A percentile compares a stretch with the other conserved stretches of the same genome.
phyloP scores from a whole-genome alignment of 1,139 yeast species.

The Saccharomycopsis hybrid region DNA sequence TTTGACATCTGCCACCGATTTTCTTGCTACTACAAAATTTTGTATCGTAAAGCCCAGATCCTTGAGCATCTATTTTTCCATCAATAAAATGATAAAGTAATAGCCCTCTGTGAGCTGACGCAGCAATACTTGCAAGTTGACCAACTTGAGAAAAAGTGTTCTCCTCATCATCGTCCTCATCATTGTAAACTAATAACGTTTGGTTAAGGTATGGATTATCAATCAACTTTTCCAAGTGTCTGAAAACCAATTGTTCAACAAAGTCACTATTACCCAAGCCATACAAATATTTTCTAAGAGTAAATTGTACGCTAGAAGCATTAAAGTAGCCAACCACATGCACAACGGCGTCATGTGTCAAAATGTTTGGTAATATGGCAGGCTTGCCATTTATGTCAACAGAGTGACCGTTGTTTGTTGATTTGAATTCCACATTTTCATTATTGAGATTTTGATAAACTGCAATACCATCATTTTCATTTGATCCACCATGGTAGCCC shows the following conservation, averaged over 20 bases:
- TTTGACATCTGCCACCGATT: constrained; percentile 43
- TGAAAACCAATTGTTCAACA: constrained; percentile 62
- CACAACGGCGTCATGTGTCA: constrained; percentile 54
- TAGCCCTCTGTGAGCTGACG: constrained; percentile 29
- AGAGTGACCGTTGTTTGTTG: constrained; percentile 30
- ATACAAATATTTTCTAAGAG: constrained; percentile 65
- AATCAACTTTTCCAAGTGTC: constrained; percentile 51
- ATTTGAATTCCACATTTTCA: constrained; percentile 26
- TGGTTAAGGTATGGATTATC: constrained; percentile 47
- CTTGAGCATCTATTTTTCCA: constrained; percentile 35
- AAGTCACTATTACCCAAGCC: constrained; percentile 65
- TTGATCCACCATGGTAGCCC: constrained; percentile 34
- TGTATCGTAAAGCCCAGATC: constrained; percentile 38
- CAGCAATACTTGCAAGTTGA: neutral
- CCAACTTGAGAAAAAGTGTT: constrained; percentile 24
- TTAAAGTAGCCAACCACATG: constrained; percentile 45
- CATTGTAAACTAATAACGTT: constrained; percentile 51
- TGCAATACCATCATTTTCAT: constrained; percentile 26
- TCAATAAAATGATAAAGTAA: constrained; percentile 65
- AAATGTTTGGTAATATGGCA: constrained; percentile 36
- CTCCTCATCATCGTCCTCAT: constrained; percentile 33
- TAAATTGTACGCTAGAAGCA: constrained; percentile 36
- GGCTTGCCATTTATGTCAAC: constrained; percentile 27
- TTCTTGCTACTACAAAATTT: constrained; percentile 36
- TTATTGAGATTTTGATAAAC: constrained; percentile 25